Evolutionary conservation across 208 protist species (phyloP), one percentile per base, ranked within the genome.

Genomic region (Crithidia brevicula): DNA sequence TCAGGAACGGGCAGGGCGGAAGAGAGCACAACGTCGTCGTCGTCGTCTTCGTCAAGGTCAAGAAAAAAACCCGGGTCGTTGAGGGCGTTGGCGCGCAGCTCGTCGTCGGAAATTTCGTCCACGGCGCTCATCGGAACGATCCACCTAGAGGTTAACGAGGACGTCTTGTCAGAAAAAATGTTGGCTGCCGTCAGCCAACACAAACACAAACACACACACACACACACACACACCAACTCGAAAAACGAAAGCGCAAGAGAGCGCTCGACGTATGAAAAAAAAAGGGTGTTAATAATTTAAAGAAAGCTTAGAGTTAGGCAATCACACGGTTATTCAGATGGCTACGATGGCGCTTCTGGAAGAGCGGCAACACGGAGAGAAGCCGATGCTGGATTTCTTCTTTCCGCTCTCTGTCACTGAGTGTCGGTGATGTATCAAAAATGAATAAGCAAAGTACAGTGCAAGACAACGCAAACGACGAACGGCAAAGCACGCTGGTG

Each of bases 21-120:
- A 9, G 68, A 67, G 30, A 67, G 22, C 22, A 61, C 45, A 38
- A 65, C n/a, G 22, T 40, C 59, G 30, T 67, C 60, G 30, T 76
- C 70, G 28, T 75, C 68, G 33, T 68, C 53, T 11, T 76, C 70
- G 6, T 76, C 70, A 18, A 69, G 31, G 18, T 76, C 54, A 31
- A 76, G 61, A 36, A 76, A 69, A 15, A 76, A 31, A 3, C 25
- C 46, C n/a, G 56, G 60, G 22, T 68, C 52, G 56, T 65, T 76
- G 46, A 76, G 57, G 15, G 23, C 43, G 30, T 64, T 65, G 36
- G 33, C 28, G n/a, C 40, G 61, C 25, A 76, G 27, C 47, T 76
- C 70, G 33, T 73, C 67, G 31, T 58, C 70, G 15, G 54, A 65
- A 20, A 59, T 7, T 15, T 68, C 46, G 33, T 70, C 50, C 52